Evolutionary conservation across 2,329 filamentous ascomycete species (phyloP), one percentile per base, ranked within the genome.

Genomic region (Pseudogymnoascus sp.): DNA sequence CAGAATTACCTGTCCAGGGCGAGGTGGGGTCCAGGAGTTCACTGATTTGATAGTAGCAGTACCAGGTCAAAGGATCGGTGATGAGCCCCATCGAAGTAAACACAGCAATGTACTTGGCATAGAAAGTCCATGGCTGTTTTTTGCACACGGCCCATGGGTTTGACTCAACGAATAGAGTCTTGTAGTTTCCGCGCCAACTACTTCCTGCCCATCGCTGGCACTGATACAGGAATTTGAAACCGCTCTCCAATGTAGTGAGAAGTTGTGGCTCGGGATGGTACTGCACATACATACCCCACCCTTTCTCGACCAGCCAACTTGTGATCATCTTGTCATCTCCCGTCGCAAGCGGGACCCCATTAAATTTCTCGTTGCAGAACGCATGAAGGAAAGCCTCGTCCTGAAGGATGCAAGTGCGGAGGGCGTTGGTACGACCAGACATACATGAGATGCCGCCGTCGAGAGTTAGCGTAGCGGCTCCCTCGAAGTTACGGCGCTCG

Each of bases 301-400:
- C 84, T 78, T 96, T 89, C 67, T 87, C 90, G 69, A 97, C 93
- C 72, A 97, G 83, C 93, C 93, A 97, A 64, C 93, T 88, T 6
- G 93, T 97, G 70, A 97, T 91, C 78, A 97, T 97, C 78, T 97
- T 97, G 81, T 97, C 93, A 75, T 97, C 93, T 76, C 97, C 93
- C 21, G 93, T 92, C 73, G 97, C 97, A 65, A 97, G 83, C 72
- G 93, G 93, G 77, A 89, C 96, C 70, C 88, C 87, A 60, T 88
- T 84, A 91, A 91, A 96, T 70, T 88, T 89, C 78, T 97, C 93
- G 63, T 93, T 91, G 68, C 90, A 93, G 79, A 97, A 97, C 50
- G 88, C 90, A 67, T 93, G 84, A 40, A 92, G 87, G 76, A 97
- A 97, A 61, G 89, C 86, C 65, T 89, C 85, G 73, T 92, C 91